phyloP scores from a whole-genome alignment of 169 alveolate species.

The Toxoplasma gondii region DNA sequence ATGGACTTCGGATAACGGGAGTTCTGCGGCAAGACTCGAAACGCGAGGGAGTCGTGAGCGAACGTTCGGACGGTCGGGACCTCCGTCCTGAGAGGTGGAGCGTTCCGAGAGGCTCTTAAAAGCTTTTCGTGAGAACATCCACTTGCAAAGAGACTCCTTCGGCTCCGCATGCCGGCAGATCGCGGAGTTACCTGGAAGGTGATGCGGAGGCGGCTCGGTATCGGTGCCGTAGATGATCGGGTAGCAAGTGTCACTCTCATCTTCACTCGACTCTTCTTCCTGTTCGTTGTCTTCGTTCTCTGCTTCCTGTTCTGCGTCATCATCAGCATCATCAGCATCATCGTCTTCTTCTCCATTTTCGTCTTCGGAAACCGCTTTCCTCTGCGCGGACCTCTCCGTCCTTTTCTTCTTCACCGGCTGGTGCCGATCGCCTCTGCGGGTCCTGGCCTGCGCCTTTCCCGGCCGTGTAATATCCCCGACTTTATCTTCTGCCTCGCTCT shows the following conservation, averaged over 20 bases:
- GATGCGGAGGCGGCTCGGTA: conserved; percentile 31
- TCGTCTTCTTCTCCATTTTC: background rate
- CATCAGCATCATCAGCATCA: background rate
- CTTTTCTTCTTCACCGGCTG: background rate
- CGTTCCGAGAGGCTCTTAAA: too few species aligned
- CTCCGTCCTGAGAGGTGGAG: too few species aligned
- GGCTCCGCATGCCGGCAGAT: too few species aligned
- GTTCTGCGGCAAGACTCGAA: too few species aligned
- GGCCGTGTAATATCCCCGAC: background rate
- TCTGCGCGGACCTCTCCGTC: background rate
- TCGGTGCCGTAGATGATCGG: conserved; percentile 21
- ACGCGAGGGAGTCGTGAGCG: too few species aligned
- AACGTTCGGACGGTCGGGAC: too few species aligned
- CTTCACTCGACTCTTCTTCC: background rate
- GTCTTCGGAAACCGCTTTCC: background rate
- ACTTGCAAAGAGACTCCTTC: too few species aligned
- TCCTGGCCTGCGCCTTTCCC: background rate
- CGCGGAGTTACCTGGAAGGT: conserved; percentile 16
- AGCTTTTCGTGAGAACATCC: too few species aligned
- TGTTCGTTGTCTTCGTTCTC: background rate
- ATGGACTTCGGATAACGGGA: too few species aligned
- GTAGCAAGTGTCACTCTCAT: background rate
- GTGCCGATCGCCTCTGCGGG: background rate
- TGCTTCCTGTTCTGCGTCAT: background rate
- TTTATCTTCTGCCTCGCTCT: background rate